phyloP scores from a whole-genome alignment of 2,329 filamentous ascomycete species.

The Xylariomycetidae sp. region DNA sequence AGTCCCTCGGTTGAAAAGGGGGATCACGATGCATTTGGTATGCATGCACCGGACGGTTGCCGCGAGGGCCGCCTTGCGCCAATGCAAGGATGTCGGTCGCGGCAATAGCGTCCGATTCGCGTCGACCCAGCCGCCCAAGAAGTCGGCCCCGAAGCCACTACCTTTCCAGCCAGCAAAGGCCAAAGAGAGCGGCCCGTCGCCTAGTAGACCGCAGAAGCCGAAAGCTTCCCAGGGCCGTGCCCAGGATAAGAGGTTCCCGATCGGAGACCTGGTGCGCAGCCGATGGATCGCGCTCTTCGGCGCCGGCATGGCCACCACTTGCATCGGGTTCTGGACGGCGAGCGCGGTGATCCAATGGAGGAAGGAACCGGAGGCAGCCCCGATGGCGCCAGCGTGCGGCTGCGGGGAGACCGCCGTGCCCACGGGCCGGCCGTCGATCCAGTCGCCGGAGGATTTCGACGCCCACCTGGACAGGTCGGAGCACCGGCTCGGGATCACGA shows the following conservation, averaged over 20 bases:
- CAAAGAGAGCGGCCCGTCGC: slow-evolving; percentile 2
- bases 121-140: too few species aligned
- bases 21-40: not conserved
- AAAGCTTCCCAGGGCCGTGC: too few species aligned
- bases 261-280: slow-evolving; percentile 26
- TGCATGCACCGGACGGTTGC: slow-evolving; percentile 1
- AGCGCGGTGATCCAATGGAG: slow-evolving; percentile 20
- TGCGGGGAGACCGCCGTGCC: slow-evolving; percentile 35
- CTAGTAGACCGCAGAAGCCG: too few species aligned
- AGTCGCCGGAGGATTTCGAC: slow-evolving; percentile 54
- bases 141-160: slow-evolving; percentile 14
- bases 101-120: slow-evolving; percentile 1
- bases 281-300: slow-evolving; percentile 42
- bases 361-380: slow-evolving; percentile 16
- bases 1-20: not conserved
- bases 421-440: slow-evolving; percentile 44
- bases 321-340: slow-evolving; percentile 44
- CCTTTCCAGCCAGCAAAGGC: slow-evolving; percentile 15
- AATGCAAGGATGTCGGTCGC: not conserved
- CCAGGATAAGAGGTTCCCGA: too few species aligned
- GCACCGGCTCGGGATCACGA: slow-evolving; percentile 50
- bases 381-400: slow-evolving; percentile 24
- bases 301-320: slow-evolving; percentile 39
- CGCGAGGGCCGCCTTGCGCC: not conserved
- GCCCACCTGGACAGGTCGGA: slow-evolving; percentile 53